Base-by-base conservation (phyloP, 768 basidiomycete genomes). In the Trametes sanguinea region DNA sequence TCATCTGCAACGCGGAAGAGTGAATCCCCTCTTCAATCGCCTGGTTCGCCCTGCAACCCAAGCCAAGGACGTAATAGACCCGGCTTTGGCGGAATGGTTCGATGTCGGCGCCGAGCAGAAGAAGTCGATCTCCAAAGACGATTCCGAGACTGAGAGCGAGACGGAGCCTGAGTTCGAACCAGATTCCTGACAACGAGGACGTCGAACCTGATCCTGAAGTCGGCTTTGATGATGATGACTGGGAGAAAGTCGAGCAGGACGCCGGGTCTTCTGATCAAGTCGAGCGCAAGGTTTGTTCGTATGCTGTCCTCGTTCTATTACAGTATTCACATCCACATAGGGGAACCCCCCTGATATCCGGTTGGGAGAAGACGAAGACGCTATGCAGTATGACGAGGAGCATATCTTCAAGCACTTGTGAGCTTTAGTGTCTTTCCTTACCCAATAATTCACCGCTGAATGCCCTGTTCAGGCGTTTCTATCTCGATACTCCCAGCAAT, bases 351-450 rank as follows among this genome's bases (percentile, higher is more conserved):
- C 64, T 42, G 80, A 81, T 62, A 76, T 79, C 17, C 78, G 73
- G 17, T 94, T 95, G 91, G 93, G 91, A 11, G 91, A 92, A 68
- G 80, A 76, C 32, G 80, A 84, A 0, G 73, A 74, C 29, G 90
- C 85, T 2, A 86, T 83, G 80, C 85, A 89, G 64, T 95, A 96
- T 61, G 93, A 96, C 73, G 79, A 85, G 47, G 83, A 85, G 27
- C 75, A 78, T 64, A 92, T 95, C 54, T 96, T 97, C 76, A 86
- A 74, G 67, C 92, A 97, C 76, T 73, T 95, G 90, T 93, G 63
- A 61, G 88, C 78, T 2, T 27, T 11, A 39, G 51, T 17, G 54
- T 8, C 11, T 6, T 43, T 8, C 32, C 22, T 30, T 22, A 22
- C n/a, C 43, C 16, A 27, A 39, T 13, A 56, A 14, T n/a, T 61